Evolutionary conservation across 2,329 filamentous ascomycete species (phyloP).

Genomic region (Lecanicillium sp.): DNA sequence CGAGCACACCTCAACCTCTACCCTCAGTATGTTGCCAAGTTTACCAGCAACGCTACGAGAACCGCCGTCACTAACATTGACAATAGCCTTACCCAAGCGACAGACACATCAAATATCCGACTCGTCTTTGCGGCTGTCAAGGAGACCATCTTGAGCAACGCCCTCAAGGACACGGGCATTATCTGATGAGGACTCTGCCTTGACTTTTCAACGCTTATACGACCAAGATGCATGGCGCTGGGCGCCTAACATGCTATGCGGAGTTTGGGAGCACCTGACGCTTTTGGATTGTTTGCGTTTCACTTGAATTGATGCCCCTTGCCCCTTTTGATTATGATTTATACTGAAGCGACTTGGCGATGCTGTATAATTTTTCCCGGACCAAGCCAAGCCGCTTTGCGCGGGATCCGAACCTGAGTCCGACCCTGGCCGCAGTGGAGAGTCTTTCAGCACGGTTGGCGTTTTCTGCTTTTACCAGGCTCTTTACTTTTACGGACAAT

Average conservation of each 20-base stretch:
- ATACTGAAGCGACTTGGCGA: no score
- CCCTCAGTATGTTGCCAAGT: constrained; percentile 66
- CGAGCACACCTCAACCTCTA: constrained; percentile 92
- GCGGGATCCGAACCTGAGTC: no score
- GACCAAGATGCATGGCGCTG: neutral
- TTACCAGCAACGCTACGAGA: neutral
- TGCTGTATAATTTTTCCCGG: no score
- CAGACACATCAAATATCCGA: constrained; percentile 96
- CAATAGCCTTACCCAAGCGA: constrained; percentile 87
- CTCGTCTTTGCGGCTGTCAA: constrained; percentile 97
- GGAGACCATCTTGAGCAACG: constrained; percentile 97
- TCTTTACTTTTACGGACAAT: no score
- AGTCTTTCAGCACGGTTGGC: no score
- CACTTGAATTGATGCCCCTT: neutral
- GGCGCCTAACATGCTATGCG: neutral
- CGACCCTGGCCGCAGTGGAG: no score
- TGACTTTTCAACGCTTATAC: neutral
- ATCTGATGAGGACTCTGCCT: constrained; percentile 44
- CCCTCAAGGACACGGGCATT: constrained; percentile 95
- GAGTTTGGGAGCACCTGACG: constrained; percentile 8
- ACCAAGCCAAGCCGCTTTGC: no score
- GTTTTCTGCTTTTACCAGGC: no score
- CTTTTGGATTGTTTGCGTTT: constrained; percentile 1
- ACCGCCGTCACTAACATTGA: constrained; percentile 10
- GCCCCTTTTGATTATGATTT: no score